A percentile compares a stretch with the other conserved stretches of the same genome.
These are phyloP conservation scores for Isochrysis galbana DNA, from an alignment of 78 protist genomes.

Conservation along the genomic window DNA sequence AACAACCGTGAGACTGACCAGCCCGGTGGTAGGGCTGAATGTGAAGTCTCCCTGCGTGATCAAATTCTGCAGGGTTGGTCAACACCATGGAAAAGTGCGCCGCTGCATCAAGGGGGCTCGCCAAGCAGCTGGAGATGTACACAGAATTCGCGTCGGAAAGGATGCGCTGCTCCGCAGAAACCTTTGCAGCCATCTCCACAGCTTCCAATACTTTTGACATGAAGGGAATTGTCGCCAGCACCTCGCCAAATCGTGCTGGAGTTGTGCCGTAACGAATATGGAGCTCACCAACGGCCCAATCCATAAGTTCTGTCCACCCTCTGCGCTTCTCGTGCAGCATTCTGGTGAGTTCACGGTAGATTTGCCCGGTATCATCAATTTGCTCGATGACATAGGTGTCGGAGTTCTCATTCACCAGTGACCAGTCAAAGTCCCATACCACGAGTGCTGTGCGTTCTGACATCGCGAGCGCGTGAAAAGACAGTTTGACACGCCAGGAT, in stretches of 20 bases:
- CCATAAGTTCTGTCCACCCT: background rate
- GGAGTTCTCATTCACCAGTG: constrained; percentile 3
- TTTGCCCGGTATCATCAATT: background rate
- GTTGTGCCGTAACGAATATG: no score
- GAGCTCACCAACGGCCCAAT: background rate
- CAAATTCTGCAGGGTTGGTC: background rate
- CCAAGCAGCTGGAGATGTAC: background rate
- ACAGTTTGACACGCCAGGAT: no score
- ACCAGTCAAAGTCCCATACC: constrained; percentile 18
- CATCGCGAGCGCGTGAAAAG: no score
- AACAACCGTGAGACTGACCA: background rate
- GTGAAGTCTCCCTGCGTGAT: background rate
- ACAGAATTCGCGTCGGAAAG: background rate
- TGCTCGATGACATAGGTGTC: background rate
- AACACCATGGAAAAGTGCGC: background rate
- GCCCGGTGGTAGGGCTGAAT: background rate
- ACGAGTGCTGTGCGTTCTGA: no score
- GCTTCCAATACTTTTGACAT: no score
- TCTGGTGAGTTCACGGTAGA: background rate
- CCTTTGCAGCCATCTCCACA: background rate
- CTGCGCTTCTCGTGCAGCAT: background rate
- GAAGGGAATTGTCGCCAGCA: no score
- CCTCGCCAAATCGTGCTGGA: no score
- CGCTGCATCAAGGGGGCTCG: background rate
- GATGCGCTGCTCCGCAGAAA: background rate